These are phyloP conservation scores for Dimargaris cristalligena DNA, from an alignment of 192 early-diverging fungal genomes.

Conservation along the genomic window DNA sequence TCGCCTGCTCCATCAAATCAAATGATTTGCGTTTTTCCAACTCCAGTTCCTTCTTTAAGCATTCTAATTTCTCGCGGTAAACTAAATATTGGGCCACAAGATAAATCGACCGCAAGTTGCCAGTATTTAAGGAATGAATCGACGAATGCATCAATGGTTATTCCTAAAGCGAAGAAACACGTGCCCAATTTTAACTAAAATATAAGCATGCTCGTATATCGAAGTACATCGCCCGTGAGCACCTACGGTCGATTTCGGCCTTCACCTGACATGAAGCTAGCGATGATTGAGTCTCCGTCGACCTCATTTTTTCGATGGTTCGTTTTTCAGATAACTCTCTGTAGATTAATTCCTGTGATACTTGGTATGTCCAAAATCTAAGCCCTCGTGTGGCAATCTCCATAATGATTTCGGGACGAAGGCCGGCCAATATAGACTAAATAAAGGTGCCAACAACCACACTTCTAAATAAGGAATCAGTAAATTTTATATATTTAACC, in stretches of 20 bases:
- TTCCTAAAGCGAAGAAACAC: neutral
- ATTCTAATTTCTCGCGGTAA: neutral
- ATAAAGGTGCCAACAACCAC: no score
- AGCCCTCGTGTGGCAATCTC: constrained; percentile 46
- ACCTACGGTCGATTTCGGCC: neutral
- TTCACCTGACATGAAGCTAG: neutral
- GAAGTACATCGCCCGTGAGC: neutral
- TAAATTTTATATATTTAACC: no score
- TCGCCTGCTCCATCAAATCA: neutral
- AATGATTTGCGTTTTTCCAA: neutral
- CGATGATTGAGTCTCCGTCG: neutral
- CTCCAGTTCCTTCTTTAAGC: neutral
- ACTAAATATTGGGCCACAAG: no score
- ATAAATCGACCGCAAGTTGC: no score
- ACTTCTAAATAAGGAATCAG: no score
- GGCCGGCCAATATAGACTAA: constrained; percentile 43
- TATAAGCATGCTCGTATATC: neutral
- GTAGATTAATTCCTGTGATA: constrained; percentile 34
- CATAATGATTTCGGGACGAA: constrained; percentile 39
- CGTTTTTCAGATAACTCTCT: constrained; percentile 12
- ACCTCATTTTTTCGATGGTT: neutral
- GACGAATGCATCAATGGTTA: neutral
- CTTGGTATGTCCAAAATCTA: constrained; percentile 50
- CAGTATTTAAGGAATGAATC: neutral
- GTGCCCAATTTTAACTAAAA: neutral